These are phyloP conservation scores for Pontederia crassipes DNA, from an alignment of 176 grass and related monocot genomes.

Conservation along the genomic window DNA sequence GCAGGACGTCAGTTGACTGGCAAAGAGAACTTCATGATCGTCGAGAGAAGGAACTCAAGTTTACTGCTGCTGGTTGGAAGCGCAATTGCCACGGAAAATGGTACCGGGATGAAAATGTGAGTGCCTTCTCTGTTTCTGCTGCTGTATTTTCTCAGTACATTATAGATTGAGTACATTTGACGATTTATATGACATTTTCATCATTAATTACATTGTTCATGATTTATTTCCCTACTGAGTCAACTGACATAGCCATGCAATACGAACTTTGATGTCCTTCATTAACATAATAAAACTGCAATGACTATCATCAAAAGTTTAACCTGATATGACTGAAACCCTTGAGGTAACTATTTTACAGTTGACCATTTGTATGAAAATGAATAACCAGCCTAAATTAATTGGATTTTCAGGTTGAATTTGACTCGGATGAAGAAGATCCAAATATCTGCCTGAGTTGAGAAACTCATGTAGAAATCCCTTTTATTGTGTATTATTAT, in stretches of 20 bases:
- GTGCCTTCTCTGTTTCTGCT: constrained; percentile 15
- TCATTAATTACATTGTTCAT: too few relatives aligned
- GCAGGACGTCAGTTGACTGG: constrained; percentile 23
- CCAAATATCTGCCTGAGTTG: constrained; percentile 42
- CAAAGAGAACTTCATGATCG: constrained; percentile 19
- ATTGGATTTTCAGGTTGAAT: constrained; percentile 43
- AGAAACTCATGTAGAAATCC: background rate
- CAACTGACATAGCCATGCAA: too few relatives aligned
- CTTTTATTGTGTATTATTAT: too few relatives aligned
- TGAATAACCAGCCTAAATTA: background rate
- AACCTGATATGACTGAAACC: too few relatives aligned
- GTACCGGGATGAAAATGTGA: constrained; percentile 76
- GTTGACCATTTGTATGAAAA: background rate
- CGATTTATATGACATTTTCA: too few relatives aligned
- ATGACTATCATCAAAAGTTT: too few relatives aligned
- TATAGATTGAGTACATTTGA: too few relatives aligned
- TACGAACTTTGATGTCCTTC: too few relatives aligned
- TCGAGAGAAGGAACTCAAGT: constrained; percentile 51
- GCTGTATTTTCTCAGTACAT: too few relatives aligned
- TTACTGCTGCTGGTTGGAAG: constrained; percentile 65
- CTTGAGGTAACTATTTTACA: background rate
- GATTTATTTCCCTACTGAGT: too few relatives aligned
- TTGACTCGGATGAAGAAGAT: constrained; percentile 67
- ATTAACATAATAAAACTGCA: too few relatives aligned
- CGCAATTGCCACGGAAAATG: constrained; percentile 58